Base-by-base conservation (phyloP, 805 yeast species). In the Wickerhamomyces strasburgensis region DNA sequence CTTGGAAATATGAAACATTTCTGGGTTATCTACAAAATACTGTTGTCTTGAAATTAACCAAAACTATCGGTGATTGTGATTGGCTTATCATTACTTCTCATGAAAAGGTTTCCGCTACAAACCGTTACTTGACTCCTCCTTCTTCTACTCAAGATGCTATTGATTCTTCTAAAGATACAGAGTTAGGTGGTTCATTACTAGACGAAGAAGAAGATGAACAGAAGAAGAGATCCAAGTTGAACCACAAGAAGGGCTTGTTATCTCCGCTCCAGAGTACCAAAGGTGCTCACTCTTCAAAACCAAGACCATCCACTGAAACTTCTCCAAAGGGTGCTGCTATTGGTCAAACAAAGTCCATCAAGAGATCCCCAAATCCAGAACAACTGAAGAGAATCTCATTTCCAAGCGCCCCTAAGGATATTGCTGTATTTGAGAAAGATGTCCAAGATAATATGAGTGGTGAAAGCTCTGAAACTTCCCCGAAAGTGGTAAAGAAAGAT, bases 1-100 rank as follows among this genome's bases (percentile, higher is more conserved):
- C 65, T 17, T 64, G 68, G 68, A 62, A 63, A 39, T 57, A 60
- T 31, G 68, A 63, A 39, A 59, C 64, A 13, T 61, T 60, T 35
- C 49, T 60, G 40, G 62, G 62, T 6, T 55, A 52, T 19, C 48
- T 62, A 31, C 57, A 57, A 15, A 59, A 58, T 36, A 61, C 66
- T 3, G 52, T 62, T 34, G 56, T 63, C 13, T 42, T 63, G 36
- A 61, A 62, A 42, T 42, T 64, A 21, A 60, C 63, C 4, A 54
- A 56, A 38, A 54, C 58, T 24, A 57, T 64, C 33, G 69, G 67
- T 31, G 65, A 63, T 31, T 60, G 67, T 48, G 60, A 61, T 35
- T 61, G 67, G 66, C 47, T 64, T 31, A 57, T 64, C 23, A 49
- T 64, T 19, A 52, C 63, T 1, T 52, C 60, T 26, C 62, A 62